phyloP scores from a whole-genome alignment of 2,329 filamentous ascomycete genomes.

The Beauveria sp. region DNA sequence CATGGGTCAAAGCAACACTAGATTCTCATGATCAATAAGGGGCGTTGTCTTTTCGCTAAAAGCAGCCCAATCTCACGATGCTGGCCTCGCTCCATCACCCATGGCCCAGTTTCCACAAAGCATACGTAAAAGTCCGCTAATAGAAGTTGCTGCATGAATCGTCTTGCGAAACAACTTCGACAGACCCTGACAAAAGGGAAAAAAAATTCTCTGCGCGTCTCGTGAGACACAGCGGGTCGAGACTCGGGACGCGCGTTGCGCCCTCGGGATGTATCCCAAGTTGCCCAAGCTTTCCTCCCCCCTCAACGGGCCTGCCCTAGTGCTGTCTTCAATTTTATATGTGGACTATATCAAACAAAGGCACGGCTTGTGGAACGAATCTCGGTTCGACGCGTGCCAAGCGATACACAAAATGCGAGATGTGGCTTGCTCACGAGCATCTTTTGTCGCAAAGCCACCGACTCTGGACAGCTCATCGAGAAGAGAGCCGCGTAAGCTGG shows the following conservation, averaged over 20 bases:
- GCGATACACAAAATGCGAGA: not conserved
- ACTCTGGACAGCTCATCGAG: not conserved
- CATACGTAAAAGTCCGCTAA: not conserved
- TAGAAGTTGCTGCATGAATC: not conserved
- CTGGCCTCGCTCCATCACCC: not conserved
- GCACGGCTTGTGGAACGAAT: not conserved
- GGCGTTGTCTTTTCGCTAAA: not conserved
- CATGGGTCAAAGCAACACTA: not conserved
- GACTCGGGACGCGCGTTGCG: constrained; percentile 9
- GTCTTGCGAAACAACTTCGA: not conserved
- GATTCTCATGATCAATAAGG: not conserved
- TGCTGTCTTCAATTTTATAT: too few relatives aligned
- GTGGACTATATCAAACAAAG: not conserved
- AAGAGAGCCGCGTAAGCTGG: not conserved
- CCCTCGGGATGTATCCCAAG: not conserved
- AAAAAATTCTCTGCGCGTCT: not conserved
- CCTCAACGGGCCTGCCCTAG: not conserved
- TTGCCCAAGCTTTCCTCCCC: not conserved
- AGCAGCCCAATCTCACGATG: not conserved
- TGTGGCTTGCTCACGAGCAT: not conserved
- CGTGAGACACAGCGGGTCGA: constrained; percentile 7
- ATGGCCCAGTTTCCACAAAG: not conserved
- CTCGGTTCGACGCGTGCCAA: not conserved
- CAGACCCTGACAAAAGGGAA: not conserved
- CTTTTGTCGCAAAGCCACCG: not conserved